Percentiles rank a stretch among this genome's conserved stretches.
phyloP scores from a whole-genome alignment of 495 filamentous ascomycete species.

The Diplogelasinospora grovesii region DNA sequence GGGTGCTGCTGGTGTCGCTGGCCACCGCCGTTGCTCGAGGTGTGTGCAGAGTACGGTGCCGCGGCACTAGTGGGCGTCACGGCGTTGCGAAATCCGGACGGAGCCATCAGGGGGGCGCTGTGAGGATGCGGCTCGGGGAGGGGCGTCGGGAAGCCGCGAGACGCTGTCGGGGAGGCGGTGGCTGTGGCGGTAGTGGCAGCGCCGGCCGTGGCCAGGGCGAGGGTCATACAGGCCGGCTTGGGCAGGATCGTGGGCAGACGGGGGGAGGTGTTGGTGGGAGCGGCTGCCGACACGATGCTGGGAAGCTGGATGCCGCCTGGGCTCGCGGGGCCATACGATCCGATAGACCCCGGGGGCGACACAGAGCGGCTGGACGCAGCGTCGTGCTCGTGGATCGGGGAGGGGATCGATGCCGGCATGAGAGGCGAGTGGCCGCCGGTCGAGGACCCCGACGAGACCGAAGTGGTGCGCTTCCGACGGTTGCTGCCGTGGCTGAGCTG shows the following conservation, averaged over 20 bases:
- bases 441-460: constrained; percentile 52
- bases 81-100: constrained; percentile 22
- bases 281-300: constrained; percentile 33
- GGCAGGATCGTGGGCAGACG: constrained; percentile 53
- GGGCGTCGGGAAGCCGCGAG: constrained; percentile 28
- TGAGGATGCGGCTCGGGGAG: constrained; percentile 29
- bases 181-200: constrained; percentile 12
- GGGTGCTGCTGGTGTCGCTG: constrained; percentile 11
- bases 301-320: constrained; percentile 38
- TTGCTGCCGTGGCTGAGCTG: constrained; percentile 77
- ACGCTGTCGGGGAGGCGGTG: constrained; percentile 25
- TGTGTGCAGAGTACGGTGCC: constrained; percentile 16
- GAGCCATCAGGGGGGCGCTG: constrained; percentile 19
- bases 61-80: constrained; percentile 21
- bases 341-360: constrained; percentile 31
- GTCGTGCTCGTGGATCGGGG: constrained; percentile 39
- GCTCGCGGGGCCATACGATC: constrained; percentile 30
- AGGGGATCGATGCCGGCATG: constrained; percentile 37
- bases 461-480: constrained; percentile 60
- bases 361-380: constrained; percentile 24
- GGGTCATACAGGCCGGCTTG: constrained; percentile 48
- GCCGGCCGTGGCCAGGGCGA: constrained; percentile 25
- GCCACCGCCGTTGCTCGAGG: constrained; percentile 10
- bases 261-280: constrained; percentile 30
- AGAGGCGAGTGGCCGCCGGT: constrained; percentile 41